These are phyloP conservation scores for Aspergillus conjunctus DNA, from an alignment of 495 filamentous ascomycete species.

Conservation along the genomic window DNA sequence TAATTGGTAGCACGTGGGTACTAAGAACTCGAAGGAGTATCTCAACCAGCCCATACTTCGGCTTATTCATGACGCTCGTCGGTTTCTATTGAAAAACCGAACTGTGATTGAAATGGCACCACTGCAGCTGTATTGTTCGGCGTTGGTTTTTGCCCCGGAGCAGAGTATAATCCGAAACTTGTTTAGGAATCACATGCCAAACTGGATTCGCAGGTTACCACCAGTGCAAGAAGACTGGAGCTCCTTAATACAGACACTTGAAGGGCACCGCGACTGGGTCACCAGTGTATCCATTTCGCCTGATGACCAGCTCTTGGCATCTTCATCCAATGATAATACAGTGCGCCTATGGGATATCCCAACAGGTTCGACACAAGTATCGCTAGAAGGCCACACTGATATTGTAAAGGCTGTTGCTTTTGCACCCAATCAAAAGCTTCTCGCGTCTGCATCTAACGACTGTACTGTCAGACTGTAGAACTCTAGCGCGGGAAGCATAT, in stretches of 20 bases:
- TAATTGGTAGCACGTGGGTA: too few species aligned
- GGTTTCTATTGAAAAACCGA: constrained; percentile 32
- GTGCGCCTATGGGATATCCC: neutral
- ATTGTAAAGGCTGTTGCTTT: neutral
- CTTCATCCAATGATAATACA: neutral
- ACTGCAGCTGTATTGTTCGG: constrained; percentile 34
- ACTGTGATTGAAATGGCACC: constrained; percentile 32
- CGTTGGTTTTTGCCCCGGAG: constrained; percentile 34
- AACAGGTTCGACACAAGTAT: neutral
- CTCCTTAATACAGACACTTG: neutral
- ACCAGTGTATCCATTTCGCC: neutral
- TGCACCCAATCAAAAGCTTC: neutral
- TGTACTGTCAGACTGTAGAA: neutral
- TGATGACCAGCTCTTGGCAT: neutral
- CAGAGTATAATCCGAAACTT: constrained; percentile 25
- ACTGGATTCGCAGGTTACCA: neutral
- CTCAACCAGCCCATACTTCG: constrained; percentile 3
- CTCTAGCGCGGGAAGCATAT: neutral
- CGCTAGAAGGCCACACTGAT: neutral
- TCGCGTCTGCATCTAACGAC: neutral
- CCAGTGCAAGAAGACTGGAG: neutral
- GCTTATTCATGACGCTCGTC: constrained; percentile 33
- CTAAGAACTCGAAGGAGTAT: neutral
- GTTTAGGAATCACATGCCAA: constrained; percentile 6
- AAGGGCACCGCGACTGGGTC: neutral